Evolutionary conservation across 2,329 filamentous ascomycete genomes (phyloP).

Genomic region (Aureobasidium sp.): DNA sequence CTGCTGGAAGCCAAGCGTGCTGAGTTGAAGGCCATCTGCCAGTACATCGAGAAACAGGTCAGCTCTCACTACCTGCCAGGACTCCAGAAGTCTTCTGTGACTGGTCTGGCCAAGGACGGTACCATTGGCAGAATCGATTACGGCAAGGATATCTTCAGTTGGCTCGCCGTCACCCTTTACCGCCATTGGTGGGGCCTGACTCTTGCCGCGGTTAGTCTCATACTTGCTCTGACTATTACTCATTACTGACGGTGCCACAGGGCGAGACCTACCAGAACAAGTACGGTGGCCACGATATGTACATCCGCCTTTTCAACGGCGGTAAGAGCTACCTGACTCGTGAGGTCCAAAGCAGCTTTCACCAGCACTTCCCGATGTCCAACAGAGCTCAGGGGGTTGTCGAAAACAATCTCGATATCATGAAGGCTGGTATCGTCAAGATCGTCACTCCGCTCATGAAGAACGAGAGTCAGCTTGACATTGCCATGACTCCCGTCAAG

Average conservation of each 20-base stretch:
- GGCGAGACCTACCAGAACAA: conserved; percentile 28
- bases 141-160: conserved; percentile 40
- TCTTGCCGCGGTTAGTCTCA: conserved; percentile 22
- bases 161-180: conserved; percentile 41
- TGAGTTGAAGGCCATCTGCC: conserved; percentile 21
- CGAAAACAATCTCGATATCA: conserved; percentile 31
- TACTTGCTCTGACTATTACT: neutral
- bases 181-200: conserved; percentile 39
- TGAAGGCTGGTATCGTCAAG: conserved; percentile 35
- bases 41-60: conserved; percentile 22
- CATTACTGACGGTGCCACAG: neutral
- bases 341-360: conserved; percentile 29
- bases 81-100: conserved; percentile 19
- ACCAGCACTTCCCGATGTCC: conserved; percentile 35
- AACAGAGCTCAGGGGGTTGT: conserved; percentile 34
- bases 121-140: conserved; percentile 35
- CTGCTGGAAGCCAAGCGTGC: conserved; percentile 16
- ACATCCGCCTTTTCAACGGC: conserved; percentile 31
- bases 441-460: conserved; percentile 31
- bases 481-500: conserved; percentile 23
- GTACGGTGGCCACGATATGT: conserved; percentile 37
- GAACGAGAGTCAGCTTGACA: conserved; percentile 33
- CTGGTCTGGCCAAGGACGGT: conserved; percentile 23
- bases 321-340: conserved; percentile 37
- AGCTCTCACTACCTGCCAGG: conserved; percentile 27